These are phyloP conservation scores for Wickerhamiella shivajii DNA, from an alignment of 805 yeast species.

Conservation along the genomic window DNA sequence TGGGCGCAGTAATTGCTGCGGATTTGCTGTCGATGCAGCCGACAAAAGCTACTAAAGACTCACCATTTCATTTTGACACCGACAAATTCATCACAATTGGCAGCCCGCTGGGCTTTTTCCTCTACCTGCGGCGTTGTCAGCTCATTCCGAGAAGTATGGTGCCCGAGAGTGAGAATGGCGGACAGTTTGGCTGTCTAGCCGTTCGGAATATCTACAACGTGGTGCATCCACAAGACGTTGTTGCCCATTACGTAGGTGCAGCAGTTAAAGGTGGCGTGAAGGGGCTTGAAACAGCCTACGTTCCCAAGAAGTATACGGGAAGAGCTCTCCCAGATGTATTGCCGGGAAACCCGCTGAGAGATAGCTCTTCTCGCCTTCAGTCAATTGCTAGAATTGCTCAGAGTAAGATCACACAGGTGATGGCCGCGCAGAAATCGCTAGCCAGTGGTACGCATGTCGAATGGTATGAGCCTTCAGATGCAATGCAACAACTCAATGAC, in stretches of 20 bases:
- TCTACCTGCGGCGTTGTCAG: conserved; percentile 12
- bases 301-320: conserved; percentile 3
- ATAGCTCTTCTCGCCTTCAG: too few relatives aligned
- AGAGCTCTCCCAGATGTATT: not conserved
- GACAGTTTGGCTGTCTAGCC: conserved; percentile 38
- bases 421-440: not conserved
- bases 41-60: conserved; percentile 19
- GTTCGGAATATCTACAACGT: conserved; percentile 64
- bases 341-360: not conserved
- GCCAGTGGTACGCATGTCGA: not conserved
- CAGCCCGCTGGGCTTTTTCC: conserved; percentile 18
- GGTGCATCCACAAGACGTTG: conserved; percentile 83
- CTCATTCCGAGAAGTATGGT: conserved; percentile 9
- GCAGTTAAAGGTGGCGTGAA: conserved; percentile 33
- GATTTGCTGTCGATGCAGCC: conserved; percentile 45
- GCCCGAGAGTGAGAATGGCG: not conserved
- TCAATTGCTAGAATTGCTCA: too few relatives aligned
- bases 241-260: conserved; percentile 81
- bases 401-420: too few relatives aligned
- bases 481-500: conserved; percentile 42
- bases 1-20: conserved; percentile 71
- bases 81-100: conserved; percentile 42
- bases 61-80: conserved; percentile 51
- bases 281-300: conserved; percentile 5
- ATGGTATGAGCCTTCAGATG: conserved; percentile 20